phyloP scores from a whole-genome alignment of 75 land plant species.

The Isoetes taiwanensis region DNA sequence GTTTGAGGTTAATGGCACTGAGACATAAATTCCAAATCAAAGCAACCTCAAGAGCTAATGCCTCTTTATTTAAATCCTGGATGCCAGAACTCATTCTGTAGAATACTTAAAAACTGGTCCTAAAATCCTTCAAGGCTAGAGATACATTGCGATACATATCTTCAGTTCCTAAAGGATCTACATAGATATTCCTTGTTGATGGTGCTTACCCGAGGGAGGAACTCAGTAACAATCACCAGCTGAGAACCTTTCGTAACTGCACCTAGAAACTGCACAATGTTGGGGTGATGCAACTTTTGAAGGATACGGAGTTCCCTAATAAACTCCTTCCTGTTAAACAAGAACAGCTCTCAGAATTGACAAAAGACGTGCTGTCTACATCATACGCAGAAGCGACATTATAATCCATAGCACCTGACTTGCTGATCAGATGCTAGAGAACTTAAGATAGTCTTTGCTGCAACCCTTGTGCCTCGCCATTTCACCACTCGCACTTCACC shows the following conservation, averaged over 20 bases:
- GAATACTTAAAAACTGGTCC: no score
- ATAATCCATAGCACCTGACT: no score
- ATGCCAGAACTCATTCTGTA: no score
- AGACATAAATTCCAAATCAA: no score
- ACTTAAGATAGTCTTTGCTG: conserved; percentile 41
- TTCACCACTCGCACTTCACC: conserved; percentile 48
- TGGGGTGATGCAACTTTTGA: conserved; percentile 42
- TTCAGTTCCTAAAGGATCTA: no score
- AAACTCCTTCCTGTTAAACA: conserved; percentile 24
- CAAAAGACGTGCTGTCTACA: no score
- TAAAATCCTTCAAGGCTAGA: no score
- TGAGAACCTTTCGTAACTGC: conserved; percentile 28
- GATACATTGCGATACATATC: no score
- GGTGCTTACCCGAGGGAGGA: conserved; percentile 31
- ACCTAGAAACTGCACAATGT: conserved; percentile 50
- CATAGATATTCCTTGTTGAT: neutral
- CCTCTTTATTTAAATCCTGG: no score
- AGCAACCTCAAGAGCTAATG: no score
- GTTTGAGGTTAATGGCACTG: no score
- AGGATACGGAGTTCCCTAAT: conserved; percentile 33
- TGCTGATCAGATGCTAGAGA: conserved; percentile 24
- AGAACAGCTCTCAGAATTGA: neutral
- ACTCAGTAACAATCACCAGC: conserved; percentile 43
- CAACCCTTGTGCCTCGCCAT: conserved; percentile 53
- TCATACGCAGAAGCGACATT: no score